Base-by-base conservation (phyloP, 2,329 filamentous ascomycete genomes). In the Zalaria obscura region DNA sequence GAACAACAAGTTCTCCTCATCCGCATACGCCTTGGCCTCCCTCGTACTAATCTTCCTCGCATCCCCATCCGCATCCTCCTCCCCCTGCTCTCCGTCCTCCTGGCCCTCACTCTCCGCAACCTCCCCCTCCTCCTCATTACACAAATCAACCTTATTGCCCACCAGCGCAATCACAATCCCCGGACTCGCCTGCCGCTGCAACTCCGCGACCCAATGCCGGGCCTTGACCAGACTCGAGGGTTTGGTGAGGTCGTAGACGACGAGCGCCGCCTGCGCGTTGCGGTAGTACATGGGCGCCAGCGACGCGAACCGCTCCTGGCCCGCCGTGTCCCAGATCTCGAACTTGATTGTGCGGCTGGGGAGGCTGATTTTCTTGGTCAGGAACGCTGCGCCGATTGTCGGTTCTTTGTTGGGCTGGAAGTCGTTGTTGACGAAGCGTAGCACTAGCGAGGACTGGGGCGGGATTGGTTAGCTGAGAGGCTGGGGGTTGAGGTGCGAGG, bases 321-420 rank as follows among this genome's bases (percentile, higher is more conserved):
- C 89, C 35, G 91, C 89, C 10, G 89, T 96, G 69, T 98, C 89
- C 89, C 89, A 98, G 57, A 98, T 96, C 50, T 71, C 67, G 50
- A 71, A 70, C 50, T 76, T 70, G 58, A 71, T 69, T 44, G 86
- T 95, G 60, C 89, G 78, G 55, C 80, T 87, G 29, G 89, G 89
- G 35, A 96, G 82, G 57, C 86, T 91, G 70, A 89, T 95, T 78
- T 96, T 98, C 68, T 98, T 91, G 53, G 91, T 98, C 51, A 98
- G 70, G 68, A 98, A 98, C 49, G 91, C 91, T 57, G 91, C 91
- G 73, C 91, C 91, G 66, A 98, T 98, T 50, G 91, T 98, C 47
- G 91, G 91, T 64, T 98, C 91, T 72, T 96, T 96, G 68, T 96
- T 96, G 68, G 96, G 91, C 70, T 98, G 91, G 58, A 98, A 98